Conservation (phyloP, 768 basidiomycete species). For the Cyclocybe aegerita region DNA sequence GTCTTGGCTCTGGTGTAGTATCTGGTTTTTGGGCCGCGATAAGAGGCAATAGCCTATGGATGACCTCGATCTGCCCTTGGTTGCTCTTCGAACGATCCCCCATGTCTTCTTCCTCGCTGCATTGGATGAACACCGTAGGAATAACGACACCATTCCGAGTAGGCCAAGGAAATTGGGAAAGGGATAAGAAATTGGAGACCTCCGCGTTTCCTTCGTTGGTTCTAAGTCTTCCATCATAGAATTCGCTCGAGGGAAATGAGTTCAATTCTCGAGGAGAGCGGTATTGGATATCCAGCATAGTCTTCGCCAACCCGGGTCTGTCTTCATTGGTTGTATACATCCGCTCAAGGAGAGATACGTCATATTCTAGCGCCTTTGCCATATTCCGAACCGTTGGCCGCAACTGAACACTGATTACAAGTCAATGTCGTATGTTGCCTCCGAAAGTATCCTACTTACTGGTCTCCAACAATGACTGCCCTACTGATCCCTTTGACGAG, state of each 20-base stretch:
- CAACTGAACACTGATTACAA: slow-evolving; percentile 57
- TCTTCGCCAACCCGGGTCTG: slow-evolving; percentile 41
- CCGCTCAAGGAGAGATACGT: slow-evolving; percentile 62
- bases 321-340: slow-evolving; percentile 42
- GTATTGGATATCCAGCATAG: slow-evolving; percentile 72
- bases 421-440: not conserved
- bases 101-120: slow-evolving; percentile 56
- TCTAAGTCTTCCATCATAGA: slow-evolving; percentile 54
- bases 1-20: slow-evolving; percentile 9
- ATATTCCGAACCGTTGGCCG: slow-evolving; percentile 63
- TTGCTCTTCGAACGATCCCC: slow-evolving; percentile 64
- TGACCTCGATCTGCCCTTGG: slow-evolving; percentile 53
- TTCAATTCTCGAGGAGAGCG: slow-evolving; percentile 60
- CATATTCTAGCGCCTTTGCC: slow-evolving; percentile 54
- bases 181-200: slow-evolving; percentile 34
- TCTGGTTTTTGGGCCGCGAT: slow-evolving; percentile 29
- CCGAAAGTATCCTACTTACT: slow-evolving; percentile 43
- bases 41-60: slow-evolving; percentile 44
- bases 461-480: slow-evolving; percentile 67
- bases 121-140: slow-evolving; percentile 61
- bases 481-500: slow-evolving; percentile 60
- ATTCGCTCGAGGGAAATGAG: slow-evolving; percentile 59
- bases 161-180: slow-evolving; percentile 61
- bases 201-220: slow-evolving; percentile 42
- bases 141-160: slow-evolving; percentile 27